Evolutionary conservation across 495 filamentous ascomycete genomes (phyloP).

Genomic region (Podospora appendiculata): DNA sequence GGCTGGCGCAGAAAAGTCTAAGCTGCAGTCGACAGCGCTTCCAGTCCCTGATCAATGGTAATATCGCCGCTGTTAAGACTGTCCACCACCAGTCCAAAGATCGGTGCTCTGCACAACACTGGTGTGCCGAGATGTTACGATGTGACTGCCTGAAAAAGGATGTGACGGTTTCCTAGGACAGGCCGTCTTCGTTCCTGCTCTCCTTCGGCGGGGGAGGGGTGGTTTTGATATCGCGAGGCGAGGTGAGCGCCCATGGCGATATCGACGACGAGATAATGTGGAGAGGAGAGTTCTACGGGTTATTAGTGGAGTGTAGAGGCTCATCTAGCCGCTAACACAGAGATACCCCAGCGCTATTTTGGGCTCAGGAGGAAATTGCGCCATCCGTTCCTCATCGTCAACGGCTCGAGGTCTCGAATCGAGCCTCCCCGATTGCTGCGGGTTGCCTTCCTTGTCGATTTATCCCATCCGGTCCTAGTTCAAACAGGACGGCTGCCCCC

Average conservation of each 20-base stretch:
- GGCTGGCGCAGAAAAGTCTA: neutral
- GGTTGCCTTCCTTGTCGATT: too few relatives aligned
- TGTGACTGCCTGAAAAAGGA: neutral
- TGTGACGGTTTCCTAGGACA: neutral
- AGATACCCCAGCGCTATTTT: too few relatives aligned
- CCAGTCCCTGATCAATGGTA: neutral
- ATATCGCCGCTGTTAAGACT: neutral
- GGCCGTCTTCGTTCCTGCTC: too few relatives aligned
- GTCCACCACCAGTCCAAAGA: neutral
- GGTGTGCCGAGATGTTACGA: neutral
- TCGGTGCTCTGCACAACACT: neutral
- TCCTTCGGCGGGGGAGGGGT: too few relatives aligned
- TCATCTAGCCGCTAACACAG: too few relatives aligned
- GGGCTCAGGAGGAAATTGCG: too few relatives aligned
- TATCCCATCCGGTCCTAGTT: neutral
- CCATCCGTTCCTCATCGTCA: too few relatives aligned
- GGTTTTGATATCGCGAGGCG: too few relatives aligned
- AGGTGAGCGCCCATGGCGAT: too few relatives aligned
- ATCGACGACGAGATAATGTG: too few relatives aligned
- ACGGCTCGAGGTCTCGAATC: neutral
- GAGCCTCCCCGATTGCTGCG: neutral
- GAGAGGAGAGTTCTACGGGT: too few relatives aligned
- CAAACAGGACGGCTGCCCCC: neutral
- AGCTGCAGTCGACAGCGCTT: neutral
- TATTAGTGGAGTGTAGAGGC: too few relatives aligned